Evolutionary conservation across 768 basidiomycete genomes (phyloP).

Genomic region (Daedaleopsis sinensis): DNA sequence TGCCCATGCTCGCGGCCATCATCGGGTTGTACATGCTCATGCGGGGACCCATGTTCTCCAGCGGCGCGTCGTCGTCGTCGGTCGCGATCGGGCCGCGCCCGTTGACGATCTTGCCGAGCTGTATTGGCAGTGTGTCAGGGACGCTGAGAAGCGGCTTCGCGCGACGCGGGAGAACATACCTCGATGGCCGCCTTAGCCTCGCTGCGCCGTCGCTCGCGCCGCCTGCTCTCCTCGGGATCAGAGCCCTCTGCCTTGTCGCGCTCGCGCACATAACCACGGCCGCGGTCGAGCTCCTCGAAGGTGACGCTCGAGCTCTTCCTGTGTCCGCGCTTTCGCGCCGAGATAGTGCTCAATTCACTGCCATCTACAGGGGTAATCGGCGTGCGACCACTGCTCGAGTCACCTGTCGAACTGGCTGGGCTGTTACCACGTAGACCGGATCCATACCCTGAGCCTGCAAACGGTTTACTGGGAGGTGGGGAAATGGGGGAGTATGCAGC

Average conservation of each 20-base stretch:
- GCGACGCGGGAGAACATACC: conserved; percentile 45
- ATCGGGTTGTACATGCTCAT: conserved; percentile 42
- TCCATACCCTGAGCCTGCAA: conserved; percentile 37
- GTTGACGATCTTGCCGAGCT: conserved; percentile 91
- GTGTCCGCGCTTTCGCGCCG: conserved; percentile 36
- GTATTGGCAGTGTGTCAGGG: conserved; percentile 7
- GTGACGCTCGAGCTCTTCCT: conserved; percentile 66
- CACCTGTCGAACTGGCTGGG: conserved; percentile 84
- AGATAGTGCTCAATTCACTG: conserved; percentile 51
- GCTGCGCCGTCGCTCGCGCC: conserved; percentile 73
- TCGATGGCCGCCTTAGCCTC: conserved; percentile 90
- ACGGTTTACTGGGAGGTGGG: conserved; percentile 49
- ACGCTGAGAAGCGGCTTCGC: conserved; percentile 3
- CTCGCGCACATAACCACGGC: conserved; percentile 35
- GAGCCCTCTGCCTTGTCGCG: conserved; percentile 21
- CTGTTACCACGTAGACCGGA: conserved; percentile 53
- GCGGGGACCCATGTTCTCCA: conserved; percentile 33
- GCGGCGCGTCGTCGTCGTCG: conserved; percentile 34
- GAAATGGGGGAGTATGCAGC: conserved; percentile 1
- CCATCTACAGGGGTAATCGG: conserved; percentile 82
- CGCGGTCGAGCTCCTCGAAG: conserved; percentile 56
- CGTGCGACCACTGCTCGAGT: conserved; percentile 75
- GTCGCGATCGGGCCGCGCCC: conserved; percentile 62
- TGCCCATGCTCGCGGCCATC: conserved; percentile 22
- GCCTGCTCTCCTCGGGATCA: conserved; percentile 50